Base-by-base conservation (phyloP, 768 basidiomycete species). In the Collybia sp. region DNA sequence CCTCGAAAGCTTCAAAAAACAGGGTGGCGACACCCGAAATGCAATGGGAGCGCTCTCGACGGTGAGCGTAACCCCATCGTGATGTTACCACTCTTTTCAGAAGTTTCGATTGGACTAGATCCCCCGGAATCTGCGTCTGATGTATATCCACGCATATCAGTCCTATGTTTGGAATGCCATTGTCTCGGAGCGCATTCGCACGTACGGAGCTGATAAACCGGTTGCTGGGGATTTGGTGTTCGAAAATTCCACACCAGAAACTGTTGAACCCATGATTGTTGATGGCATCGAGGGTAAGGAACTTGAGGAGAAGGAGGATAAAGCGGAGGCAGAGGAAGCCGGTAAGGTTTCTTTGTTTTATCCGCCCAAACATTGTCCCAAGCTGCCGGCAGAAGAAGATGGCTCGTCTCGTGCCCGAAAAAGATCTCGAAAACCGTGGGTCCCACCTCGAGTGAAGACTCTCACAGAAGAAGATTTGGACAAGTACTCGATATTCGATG, bases 111-210 rank as follows among this genome's bases (percentile, higher is more conserved):
- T 31, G 42, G 43, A n/a, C 1, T 53, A 97, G 95, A 98, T 99
- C 54, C 96, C 96, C 12, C 79, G 87, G 46, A 98, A 95, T 59
- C 78, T 99, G 48, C 80, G 96, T 42, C 69, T 96, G 53, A 97
- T 99, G 90, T 99, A 98, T 62, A 83, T 97, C 45, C 96, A 99
- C 64, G 94, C 94, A 25, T 99, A 97, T 62, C 96, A 99, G 63
- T 94, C 91, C 12, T 99, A 97, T 56, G 85, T 98, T 30, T 99
- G 95, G 95, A 99, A 99, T 65, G 83, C 92, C 40, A 85, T 97
- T 46, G 91, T 94, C 34, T 97, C 94, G 2, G 93, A 97, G 65
- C 86, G 96, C 11, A 83, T 98, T 57, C 82, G 80, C 48, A 72
- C 75, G 40, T 83, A 83, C 56, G 93, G 94, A 25, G 68, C 76